Evolutionary conservation across 2,329 filamentous ascomycete species (phyloP), one percentile per base, ranked within the genome.

Genomic region (Trichoderma cornu-damae): DNA sequence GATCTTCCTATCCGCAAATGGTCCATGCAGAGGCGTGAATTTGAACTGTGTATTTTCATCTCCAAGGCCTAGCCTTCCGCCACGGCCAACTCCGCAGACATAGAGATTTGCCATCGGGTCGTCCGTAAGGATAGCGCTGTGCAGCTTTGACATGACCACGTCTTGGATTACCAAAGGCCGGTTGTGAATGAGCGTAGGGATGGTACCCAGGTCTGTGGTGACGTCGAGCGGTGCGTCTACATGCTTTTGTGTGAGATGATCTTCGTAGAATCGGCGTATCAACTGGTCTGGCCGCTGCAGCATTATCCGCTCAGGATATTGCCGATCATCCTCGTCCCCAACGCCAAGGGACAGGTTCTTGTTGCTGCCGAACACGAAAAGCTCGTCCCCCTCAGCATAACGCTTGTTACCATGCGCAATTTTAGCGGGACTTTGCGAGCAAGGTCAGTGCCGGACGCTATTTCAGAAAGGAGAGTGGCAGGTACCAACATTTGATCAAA

Each of bases 351-450:
- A 94, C 8, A 96, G 74, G 64, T 99, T 99, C 68, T 94, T 95
- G 73, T 96, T 99, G 72, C 92, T 97, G 49, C 94, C 94, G 72
- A 97, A 96, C 1, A 90, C 87, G 66, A 90, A 97, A 1, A 96
- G 76, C 68, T 99, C 94, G 66, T 96, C 90, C 7, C 90, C 93
- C 24, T 65, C 59, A 3, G 64, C 60, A 16, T 65, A 62, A 14
- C 38, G 20, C n/a, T 38, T 44, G 6, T 44, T 53, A 35, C 32
- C 34, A 24, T 49, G 26, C n/a, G 32, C 14, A 35, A 50, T 3
- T 47, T 32, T 47, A 3, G 42, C 20, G 14, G 55, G 16, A 14
- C 43, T 50, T 26, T 24, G n/a, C 22, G n/a, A 44, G n/a, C 1
- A 8, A 22, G 43, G 30, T 37, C 35, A 34, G 18, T 4, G 6